Conservation (phyloP, 805 yeast genomes). For the Candida maltosa region DNA sequence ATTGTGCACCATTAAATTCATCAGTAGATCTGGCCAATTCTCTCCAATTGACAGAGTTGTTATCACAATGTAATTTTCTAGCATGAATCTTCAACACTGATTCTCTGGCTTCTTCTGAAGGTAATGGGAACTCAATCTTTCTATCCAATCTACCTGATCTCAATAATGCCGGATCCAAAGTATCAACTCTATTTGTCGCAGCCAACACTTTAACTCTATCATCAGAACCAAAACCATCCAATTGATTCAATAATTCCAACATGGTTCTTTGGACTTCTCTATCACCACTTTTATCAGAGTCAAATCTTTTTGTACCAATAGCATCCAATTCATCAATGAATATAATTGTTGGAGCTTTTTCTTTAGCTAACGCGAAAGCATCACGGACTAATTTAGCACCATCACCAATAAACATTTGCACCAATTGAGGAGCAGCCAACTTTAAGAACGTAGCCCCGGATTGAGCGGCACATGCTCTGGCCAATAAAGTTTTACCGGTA, state of each 20-base stretch:
- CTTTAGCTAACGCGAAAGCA: constrained; percentile 46
- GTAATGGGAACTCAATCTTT: constrained; percentile 96
- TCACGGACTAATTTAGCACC: constrained; percentile 46
- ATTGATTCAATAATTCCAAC: constrained; percentile 47
- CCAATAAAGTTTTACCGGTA: constrained; percentile 44
- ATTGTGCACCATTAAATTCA: constrained; percentile 98
- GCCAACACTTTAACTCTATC: constrained; percentile 96
- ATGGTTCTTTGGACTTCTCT: constrained; percentile 47
- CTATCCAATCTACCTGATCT: constrained; percentile 98
- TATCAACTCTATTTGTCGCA: constrained; percentile 97
- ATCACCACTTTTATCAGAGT: constrained; percentile 44
- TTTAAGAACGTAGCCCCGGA: constrained; percentile 45
- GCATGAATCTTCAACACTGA: constrained; percentile 96
- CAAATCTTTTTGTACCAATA: constrained; percentile 45
- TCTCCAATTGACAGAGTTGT: constrained; percentile 89
- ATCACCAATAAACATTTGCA: constrained; percentile 46
- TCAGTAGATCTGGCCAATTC: constrained; percentile 97
- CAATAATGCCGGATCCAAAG: constrained; percentile 94
- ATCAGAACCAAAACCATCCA: constrained; percentile 95
- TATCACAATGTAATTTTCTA: constrained; percentile 90
- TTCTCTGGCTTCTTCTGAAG: constrained; percentile 96
- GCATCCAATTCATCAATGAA: constrained; percentile 48
- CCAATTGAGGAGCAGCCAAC: constrained; percentile 45
- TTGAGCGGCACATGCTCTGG: constrained; percentile 48
- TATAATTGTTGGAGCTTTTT: constrained; percentile 45